Conservation (phyloP, 164 flowering plant genomes). For the Annona cherimola region DNA sequence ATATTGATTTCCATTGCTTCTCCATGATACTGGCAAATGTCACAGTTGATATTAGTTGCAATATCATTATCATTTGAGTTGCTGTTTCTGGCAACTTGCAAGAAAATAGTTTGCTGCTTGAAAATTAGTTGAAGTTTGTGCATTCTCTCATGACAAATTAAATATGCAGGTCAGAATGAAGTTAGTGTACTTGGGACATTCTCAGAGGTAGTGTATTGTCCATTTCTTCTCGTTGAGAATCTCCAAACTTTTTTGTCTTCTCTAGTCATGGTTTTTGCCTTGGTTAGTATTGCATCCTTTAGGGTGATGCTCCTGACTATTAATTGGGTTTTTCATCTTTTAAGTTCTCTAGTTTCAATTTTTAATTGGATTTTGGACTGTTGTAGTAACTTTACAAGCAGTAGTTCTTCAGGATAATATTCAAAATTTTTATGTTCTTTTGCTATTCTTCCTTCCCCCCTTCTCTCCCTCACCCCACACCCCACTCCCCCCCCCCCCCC, state of each 20-base stretch:
- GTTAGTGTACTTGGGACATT: constrained; percentile 66
- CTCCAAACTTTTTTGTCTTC: neutral
- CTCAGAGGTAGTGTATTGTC: constrained; percentile 61
- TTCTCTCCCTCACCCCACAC: too few relatives aligned
- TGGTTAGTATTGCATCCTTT: neutral
- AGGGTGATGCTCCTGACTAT: neutral
- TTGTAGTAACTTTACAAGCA: too few relatives aligned
- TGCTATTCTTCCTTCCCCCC: too few relatives aligned
- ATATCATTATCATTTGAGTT: neutral
- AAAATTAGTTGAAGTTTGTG: neutral
- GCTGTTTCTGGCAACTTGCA: neutral
- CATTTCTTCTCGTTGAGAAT: neutral
- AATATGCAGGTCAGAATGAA: constrained; percentile 81
- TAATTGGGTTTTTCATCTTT: too few relatives aligned
- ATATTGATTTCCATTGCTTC: too few relatives aligned
- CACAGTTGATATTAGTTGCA: neutral
- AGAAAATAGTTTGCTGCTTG: neutral
- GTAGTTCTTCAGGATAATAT: too few relatives aligned
- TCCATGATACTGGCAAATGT: too few relatives aligned
- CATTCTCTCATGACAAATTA: constrained; percentile 8
- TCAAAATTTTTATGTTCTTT: too few relatives aligned
- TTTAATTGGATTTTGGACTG: too few relatives aligned
- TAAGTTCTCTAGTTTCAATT: too few relatives aligned
- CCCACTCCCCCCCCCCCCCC: too few relatives aligned
- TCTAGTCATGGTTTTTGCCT: constrained; percentile 1